These are phyloP conservation scores for Mycena rebaudengoi DNA, from an alignment of 768 basidiomycete species.

Conservation along the genomic window DNA sequence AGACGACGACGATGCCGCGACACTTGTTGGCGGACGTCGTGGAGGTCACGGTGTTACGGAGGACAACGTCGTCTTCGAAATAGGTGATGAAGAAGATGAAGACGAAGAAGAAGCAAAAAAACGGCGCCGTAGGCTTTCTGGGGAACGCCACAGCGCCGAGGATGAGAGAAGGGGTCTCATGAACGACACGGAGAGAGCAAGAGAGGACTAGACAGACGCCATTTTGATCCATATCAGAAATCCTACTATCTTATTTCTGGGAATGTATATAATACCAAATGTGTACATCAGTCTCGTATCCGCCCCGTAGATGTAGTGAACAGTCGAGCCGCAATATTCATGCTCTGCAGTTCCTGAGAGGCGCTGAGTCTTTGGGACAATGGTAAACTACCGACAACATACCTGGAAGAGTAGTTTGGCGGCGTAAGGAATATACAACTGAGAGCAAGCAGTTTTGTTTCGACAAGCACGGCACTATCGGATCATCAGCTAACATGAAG, in stretches of 20 bases:
- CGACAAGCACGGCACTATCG: conserved; percentile 90
- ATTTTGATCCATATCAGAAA: conserved; percentile 19
- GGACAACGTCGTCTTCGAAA: conserved; percentile 88
- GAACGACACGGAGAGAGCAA: conserved; percentile 35
- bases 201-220: conserved; percentile 17
- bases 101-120: conserved; percentile 72
- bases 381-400: conserved; percentile 27
- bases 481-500: neutral
- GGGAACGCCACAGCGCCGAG: conserved; percentile 57
- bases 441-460: conserved; percentile 95
- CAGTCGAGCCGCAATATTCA: conserved; percentile 91
- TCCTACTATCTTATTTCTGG: conserved; percentile 24
- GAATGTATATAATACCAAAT: conserved; percentile 16
- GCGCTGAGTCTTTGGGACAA: neutral
- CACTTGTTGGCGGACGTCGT: conserved; percentile 70
- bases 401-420: conserved; percentile 97
- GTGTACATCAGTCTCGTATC: conserved; percentile 67
- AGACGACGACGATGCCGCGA: conserved; percentile 75
- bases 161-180: conserved; percentile 78
- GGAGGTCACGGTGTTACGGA: conserved; percentile 60
- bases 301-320: conserved; percentile 90
- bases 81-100: conserved; percentile 85
- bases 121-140: conserved; percentile 53
- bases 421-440: conserved; percentile 94
- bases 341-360: conserved; percentile 86